These are phyloP conservation scores for Ophiostoma himal-ulmi DNA, from an alignment of 2,329 filamentous ascomycete genomes.

Conservation along the genomic window DNA sequence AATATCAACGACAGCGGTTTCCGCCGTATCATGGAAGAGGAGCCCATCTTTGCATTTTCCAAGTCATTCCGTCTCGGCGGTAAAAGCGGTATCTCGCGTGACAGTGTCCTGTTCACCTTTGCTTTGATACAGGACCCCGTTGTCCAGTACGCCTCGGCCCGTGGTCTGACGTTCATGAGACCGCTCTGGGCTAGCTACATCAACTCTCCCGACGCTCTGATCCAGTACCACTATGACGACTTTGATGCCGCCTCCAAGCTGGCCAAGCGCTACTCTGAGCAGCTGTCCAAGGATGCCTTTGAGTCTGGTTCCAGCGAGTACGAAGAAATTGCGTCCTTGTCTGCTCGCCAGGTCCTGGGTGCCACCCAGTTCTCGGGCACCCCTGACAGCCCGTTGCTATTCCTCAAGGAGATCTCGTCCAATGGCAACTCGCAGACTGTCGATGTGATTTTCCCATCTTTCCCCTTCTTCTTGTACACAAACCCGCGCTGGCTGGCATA, in stretches of 20 bases:
- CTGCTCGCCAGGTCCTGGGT: conserved; percentile 71
- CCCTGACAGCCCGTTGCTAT: conserved; percentile 63
- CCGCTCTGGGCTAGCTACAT: conserved; percentile 77
- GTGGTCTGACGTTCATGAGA: conserved; percentile 69
- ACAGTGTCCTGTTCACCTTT: conserved; percentile 66
- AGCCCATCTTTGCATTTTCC: conserved; percentile 75
- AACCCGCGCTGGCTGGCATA: conserved; percentile 75
- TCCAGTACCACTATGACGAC: conserved; percentile 70
- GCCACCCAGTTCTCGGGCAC: conserved; percentile 70
- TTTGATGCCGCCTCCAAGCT: conserved; percentile 57
- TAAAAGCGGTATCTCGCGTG: conserved; percentile 29
- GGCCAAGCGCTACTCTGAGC: conserved; percentile 64
- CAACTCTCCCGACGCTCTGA: conserved; percentile 50
- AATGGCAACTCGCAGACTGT: conserved; percentile 80
- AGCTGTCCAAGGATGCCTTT: conserved; percentile 65
- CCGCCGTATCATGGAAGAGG: conserved; percentile 66
- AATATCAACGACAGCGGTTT: conserved; percentile 50
- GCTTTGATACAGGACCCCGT: conserved; percentile 71
- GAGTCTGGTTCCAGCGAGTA: conserved; percentile 68
- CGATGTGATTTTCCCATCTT: conserved; percentile 78
- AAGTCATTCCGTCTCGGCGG: conserved; percentile 50
- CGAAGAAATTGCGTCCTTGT: conserved; percentile 70
- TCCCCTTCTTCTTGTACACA: conserved; percentile 78
- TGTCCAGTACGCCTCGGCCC: conserved; percentile 68
- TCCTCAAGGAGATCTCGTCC: conserved; percentile 78